These are phyloP conservation scores for Calcarisporium arbuscula DNA, from an alignment of 2,329 filamentous ascomycete species.

Conservation along the genomic window DNA sequence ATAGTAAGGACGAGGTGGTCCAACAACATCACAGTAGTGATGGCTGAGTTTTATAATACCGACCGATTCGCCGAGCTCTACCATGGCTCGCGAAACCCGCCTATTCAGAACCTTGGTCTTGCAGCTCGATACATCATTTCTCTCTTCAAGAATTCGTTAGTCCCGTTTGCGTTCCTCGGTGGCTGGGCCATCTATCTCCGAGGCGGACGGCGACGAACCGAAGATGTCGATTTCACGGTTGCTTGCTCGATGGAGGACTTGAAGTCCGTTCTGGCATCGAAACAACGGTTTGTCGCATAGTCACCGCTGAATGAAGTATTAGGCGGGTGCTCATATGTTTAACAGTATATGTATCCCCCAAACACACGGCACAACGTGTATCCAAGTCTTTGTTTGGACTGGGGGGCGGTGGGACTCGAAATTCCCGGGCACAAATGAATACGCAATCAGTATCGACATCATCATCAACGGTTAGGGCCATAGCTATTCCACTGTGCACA, in stretches of 20 bases:
- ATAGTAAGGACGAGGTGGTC: too few species aligned
- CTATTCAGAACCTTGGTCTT: background rate
- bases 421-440: background rate
- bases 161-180: background rate
- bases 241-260: background rate
- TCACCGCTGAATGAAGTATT: background rate
- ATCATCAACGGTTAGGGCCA: background rate
- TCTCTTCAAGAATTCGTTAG: background rate
- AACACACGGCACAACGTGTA: background rate
- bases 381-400: background rate
- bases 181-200: background rate
- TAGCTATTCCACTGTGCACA: background rate
- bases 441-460: background rate
- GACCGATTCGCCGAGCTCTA: background rate
- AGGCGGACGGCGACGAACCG: background rate
- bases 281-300: background rate
- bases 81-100: background rate
- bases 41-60: background rate
- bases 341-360: background rate
- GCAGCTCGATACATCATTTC: background rate
- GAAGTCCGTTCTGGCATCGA: background rate
- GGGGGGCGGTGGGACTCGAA: background rate
- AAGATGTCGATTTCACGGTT: background rate
- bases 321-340: background rate
- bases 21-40: background rate